Conservation (phyloP, 78 protist genomes). For the Creolimax fragrantissima region DNA sequence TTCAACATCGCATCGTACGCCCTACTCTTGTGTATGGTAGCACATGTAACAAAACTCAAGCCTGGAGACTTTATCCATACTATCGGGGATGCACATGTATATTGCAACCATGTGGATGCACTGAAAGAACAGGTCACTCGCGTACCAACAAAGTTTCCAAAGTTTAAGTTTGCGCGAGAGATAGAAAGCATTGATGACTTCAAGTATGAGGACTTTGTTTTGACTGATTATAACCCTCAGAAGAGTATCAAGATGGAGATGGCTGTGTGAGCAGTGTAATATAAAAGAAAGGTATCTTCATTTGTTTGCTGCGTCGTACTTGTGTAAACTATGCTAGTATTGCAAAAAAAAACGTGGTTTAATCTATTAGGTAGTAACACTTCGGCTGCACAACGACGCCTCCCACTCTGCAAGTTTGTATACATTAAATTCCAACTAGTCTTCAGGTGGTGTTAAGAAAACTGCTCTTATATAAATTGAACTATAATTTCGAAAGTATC, state of each 20-base stretch:
- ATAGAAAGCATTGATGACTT: constrained; percentile 45
- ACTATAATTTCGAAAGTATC: too few species aligned
- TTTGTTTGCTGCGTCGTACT: too few species aligned
- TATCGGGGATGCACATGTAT: constrained; percentile 85
- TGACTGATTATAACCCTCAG: constrained; percentile 57
- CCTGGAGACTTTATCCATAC: constrained; percentile 75
- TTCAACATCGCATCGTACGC: constrained; percentile 88
- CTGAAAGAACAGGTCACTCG: constrained; percentile 57
- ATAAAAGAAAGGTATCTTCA: too few species aligned
- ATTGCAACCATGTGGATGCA: constrained; percentile 72
- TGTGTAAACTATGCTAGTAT: too few species aligned
- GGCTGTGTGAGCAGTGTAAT: constrained; percentile 53
- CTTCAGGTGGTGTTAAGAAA: too few species aligned
- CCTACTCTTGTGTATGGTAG: constrained; percentile 60
- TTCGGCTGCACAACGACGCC: too few species aligned
- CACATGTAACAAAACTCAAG: constrained; percentile 53
- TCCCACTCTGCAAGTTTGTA: too few species aligned
- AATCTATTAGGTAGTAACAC: too few species aligned
- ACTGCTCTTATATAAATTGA: too few species aligned
- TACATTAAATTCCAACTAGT: too few species aligned
- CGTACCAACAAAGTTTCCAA: constrained; percentile 51
- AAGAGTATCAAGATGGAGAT: constrained; percentile 57
- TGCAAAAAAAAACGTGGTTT: too few species aligned
- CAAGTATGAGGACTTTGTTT: constrained; percentile 24
- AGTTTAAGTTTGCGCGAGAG: constrained; percentile 4